Evolutionary conservation across 768 basidiomycete species (phyloP).

Genomic region (Kwoniella bestiolae): DNA sequence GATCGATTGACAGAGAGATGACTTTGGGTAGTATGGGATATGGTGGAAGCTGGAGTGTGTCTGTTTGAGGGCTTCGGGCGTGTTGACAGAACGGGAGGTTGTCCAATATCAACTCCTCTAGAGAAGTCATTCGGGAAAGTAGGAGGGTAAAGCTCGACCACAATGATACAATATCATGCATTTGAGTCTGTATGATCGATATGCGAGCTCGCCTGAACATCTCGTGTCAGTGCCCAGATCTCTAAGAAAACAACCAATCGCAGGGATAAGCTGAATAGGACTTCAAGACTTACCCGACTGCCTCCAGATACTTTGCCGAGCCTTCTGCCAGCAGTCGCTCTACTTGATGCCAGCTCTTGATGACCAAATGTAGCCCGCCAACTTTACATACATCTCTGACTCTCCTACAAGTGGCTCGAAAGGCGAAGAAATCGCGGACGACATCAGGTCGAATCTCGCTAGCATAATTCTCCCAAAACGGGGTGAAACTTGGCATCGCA

Average conservation of each 20-base stretch:
- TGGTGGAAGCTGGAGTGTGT: background rate
- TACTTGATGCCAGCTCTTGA: background rate
- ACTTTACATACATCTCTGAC: background rate
- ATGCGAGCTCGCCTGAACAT: background rate
- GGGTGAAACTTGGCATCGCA: background rate
- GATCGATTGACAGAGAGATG: background rate
- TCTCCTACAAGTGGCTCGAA: background rate
- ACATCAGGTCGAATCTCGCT: background rate
- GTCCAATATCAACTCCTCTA: background rate
- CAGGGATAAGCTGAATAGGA: background rate
- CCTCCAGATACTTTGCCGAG: background rate
- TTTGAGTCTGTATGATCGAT: background rate
- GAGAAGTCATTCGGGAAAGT: background rate
- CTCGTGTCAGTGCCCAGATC: background rate
- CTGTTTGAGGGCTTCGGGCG: background rate
- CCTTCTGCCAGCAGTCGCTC: background rate
- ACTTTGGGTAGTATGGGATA: background rate
- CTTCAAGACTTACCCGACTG: background rate
- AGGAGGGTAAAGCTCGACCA: background rate
- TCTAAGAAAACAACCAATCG: background rate
- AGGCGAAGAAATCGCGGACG: background rate
- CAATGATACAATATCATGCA: too few species aligned
- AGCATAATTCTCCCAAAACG: slow-evolving; percentile 8
- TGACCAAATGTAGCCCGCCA: background rate
- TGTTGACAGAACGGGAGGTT: background rate